Conservation (phyloP, 108 stramenopile genomes). For the Cyclotella cryptica region DNA sequence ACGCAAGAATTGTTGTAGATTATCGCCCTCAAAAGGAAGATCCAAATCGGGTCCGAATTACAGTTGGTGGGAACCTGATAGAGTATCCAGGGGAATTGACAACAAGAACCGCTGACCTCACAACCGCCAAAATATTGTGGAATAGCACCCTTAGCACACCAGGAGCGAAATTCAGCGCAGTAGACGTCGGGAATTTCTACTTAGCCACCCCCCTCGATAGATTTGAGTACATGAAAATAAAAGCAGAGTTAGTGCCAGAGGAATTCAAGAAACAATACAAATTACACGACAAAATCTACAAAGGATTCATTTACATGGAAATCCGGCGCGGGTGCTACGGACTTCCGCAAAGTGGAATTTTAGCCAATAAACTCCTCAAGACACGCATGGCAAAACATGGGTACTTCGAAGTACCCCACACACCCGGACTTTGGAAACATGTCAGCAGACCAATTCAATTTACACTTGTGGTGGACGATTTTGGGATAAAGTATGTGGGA, state of each 20-base stretch:
- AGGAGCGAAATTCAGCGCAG: not conserved
- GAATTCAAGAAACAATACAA: conserved; percentile 41
- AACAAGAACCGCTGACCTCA: conserved; percentile 2
- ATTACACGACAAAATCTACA: conserved; percentile 14
- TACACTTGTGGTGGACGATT: too few species aligned
- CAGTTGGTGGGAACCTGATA: not conserved
- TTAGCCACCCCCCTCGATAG: conserved; percentile 44
- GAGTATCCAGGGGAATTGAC: conserved; percentile 20
- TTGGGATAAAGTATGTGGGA: too few species aligned
- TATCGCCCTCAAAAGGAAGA: not conserved
- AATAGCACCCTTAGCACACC: conserved; percentile 49
- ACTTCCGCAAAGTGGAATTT: not conserved
- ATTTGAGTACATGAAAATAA: conserved; percentile 25
- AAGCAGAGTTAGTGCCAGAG: conserved; percentile 18
- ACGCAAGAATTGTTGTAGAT: not conserved
- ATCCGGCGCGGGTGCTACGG: conserved; percentile 34
- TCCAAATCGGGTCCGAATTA: not conserved
- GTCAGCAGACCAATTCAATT: too few species aligned
- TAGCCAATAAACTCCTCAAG: too few species aligned
- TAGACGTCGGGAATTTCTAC: conserved; percentile 33
- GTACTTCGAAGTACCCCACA: too few species aligned
- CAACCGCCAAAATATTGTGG: not conserved
- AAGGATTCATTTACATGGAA: conserved; percentile 35
- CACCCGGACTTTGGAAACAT: too few species aligned
- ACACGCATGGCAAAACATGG: too few species aligned